Evolutionary conservation across 768 basidiomycete species (phyloP).

Genomic region (Leccinum aurantiacum): DNA sequence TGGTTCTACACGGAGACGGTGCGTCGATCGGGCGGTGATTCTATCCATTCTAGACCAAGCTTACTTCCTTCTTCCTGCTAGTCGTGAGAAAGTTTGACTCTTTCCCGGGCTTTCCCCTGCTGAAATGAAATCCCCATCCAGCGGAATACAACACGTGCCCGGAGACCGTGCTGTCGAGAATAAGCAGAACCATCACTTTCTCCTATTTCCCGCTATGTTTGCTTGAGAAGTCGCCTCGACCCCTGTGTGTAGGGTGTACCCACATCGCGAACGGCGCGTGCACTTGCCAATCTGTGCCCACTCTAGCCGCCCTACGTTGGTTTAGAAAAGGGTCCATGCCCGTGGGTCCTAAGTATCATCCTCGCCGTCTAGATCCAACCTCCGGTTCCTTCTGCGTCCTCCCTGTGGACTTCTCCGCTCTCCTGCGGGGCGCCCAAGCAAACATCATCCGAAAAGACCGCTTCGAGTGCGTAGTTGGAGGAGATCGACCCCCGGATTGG

Average conservation of each 20-base stretch:
- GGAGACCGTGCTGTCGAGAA: conserved; percentile 13
- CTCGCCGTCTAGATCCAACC: conserved; percentile 24
- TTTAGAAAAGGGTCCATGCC: not conserved
- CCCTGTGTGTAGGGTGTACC: conserved; percentile 28
- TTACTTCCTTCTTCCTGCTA: not conserved
- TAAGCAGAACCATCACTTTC: conserved; percentile 21
- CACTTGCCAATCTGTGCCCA: no score
- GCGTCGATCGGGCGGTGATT: not conserved
- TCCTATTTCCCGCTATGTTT: not conserved
- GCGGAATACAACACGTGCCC: conserved; percentile 22
- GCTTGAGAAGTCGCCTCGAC: conserved; percentile 12
- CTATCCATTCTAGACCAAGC: not conserved
- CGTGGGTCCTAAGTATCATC: conserved; percentile 12
- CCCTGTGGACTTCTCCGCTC: not conserved
- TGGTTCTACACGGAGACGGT: not conserved
- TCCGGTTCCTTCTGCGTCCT: not conserved
- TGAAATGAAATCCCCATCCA: conserved; percentile 4
- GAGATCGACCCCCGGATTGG: conserved; percentile 21
- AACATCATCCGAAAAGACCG: conserved; percentile 17
- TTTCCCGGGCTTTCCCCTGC: conserved; percentile 6
- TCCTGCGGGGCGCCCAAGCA: conserved; percentile 6
- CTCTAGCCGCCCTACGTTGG: no score
- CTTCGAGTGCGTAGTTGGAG: conserved; percentile 26
- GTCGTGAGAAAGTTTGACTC: conserved; percentile 15
- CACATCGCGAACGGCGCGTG: conserved; percentile 13